A percentile compares a stretch with the other conserved stretches of the same genome.
Conservation (phyloP, 148 eudicot species). For the Tetragonia tetragonoides region DNA sequence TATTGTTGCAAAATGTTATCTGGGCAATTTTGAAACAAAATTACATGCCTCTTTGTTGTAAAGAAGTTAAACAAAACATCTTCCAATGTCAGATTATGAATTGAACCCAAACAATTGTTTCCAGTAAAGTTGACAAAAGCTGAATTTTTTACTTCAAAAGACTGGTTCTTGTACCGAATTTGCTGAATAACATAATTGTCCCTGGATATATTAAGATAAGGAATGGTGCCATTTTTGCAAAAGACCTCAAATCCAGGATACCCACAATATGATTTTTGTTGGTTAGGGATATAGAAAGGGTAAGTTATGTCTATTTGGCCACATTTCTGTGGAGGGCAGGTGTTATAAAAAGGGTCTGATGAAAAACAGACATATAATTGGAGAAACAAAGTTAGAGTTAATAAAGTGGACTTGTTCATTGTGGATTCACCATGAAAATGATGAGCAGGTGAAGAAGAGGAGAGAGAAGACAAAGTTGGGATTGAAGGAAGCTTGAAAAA, state of each 20-base stretch:
- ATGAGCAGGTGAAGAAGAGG: no score
- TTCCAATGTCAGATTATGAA: neutral
- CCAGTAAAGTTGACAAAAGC: neutral
- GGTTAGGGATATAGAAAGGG: constrained; percentile 1
- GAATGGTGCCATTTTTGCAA: neutral
- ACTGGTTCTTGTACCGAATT: neutral
- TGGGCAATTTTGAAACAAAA: neutral
- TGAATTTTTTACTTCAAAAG: neutral
- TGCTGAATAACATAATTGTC: neutral
- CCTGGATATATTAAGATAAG: neutral
- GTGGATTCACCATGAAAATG: no score
- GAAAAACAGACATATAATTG: neutral
- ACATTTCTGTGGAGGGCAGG: neutral
- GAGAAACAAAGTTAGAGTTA: neutral
- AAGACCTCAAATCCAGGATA: constrained; percentile 11
- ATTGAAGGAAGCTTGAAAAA: no score
- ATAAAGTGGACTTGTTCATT: constrained; percentile 5
- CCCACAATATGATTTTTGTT: neutral
- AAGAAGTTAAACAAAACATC: neutral
- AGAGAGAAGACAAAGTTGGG: no score
- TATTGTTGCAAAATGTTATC: neutral
- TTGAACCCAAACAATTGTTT: neutral
- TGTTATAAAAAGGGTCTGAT: neutral
- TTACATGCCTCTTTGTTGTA: neutral
- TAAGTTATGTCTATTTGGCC: neutral